phyloP scores from a whole-genome alignment of 2,329 filamentous ascomycete genomes.

The Phyllosticta citriasiana region DNA sequence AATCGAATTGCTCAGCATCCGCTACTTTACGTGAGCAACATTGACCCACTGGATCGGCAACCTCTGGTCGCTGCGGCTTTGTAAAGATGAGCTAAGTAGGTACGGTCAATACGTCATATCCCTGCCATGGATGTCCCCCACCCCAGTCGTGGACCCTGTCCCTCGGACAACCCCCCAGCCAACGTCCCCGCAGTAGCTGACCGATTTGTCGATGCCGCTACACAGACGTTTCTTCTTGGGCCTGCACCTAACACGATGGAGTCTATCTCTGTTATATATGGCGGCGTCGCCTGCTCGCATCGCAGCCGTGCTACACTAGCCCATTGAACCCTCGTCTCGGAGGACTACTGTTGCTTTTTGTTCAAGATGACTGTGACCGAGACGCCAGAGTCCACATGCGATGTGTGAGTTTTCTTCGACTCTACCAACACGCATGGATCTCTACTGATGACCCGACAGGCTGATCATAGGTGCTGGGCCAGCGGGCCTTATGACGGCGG shows the following conservation, averaged over 20 bases:
- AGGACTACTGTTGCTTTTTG: not conserved
- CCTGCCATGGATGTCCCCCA: not conserved
- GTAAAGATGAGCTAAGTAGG: not conserved
- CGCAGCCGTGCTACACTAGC: not conserved
- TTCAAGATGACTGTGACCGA: constrained; percentile 17
- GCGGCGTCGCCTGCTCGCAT: not conserved
- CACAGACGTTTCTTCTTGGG: not conserved
- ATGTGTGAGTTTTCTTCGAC: constrained; percentile 20
- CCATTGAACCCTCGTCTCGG: not conserved
- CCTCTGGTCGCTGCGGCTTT: not conserved
- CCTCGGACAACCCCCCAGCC: not conserved
- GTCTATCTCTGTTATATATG: not conserved
- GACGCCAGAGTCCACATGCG: constrained; percentile 23
- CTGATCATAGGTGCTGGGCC: constrained; percentile 32
- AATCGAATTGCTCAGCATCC: not conserved
- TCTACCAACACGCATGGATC: not conserved
- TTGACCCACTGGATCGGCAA: not conserved
- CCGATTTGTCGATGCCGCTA: not conserved
- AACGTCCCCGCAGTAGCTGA: not conserved
- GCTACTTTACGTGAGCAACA: not conserved
- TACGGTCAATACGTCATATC: not conserved
- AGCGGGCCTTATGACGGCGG: constrained; percentile 30
- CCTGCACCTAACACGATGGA: not conserved
- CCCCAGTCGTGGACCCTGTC: not conserved
- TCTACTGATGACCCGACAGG: constrained; percentile 12